These are phyloP conservation scores for Solanum chilense DNA, from an alignment of 257 asterid species.

Conservation along the genomic window DNA sequence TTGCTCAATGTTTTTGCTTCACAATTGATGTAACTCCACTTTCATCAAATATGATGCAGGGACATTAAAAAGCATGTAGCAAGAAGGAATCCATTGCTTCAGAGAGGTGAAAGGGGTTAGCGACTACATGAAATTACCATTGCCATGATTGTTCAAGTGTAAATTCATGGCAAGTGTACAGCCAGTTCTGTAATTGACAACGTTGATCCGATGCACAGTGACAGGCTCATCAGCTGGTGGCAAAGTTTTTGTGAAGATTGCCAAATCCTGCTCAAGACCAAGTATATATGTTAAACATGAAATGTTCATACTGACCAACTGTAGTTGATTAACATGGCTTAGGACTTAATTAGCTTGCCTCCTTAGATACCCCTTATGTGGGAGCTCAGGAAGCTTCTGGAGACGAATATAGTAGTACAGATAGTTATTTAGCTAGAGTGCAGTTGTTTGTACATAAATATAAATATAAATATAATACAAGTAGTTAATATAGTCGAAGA, in stretches of 20 bases:
- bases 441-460: not conserved
- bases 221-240: not conserved
- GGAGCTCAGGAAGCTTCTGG: not conserved
- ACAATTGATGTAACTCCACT: not conserved
- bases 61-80: constrained; percentile 12
- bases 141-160: not conserved
- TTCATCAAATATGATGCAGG: constrained; percentile 10
- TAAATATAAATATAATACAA: not conserved
- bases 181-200: not conserved
- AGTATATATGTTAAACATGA: not conserved
- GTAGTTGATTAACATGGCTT: not conserved
- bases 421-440: not conserved
- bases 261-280: not conserved
- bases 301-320: not conserved
- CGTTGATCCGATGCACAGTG: not conserved
- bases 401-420: not conserved
- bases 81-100: not conserved
- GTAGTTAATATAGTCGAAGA: not conserved
- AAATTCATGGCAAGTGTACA: not conserved
- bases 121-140: not conserved
- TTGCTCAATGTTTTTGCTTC: not conserved
- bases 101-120: constrained; percentile 6
- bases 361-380: not conserved
- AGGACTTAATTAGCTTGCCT: not conserved
- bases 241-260: not conserved